phyloP scores from a whole-genome alignment of 257 asterid species.

The Penstemon davidsonii region DNA sequence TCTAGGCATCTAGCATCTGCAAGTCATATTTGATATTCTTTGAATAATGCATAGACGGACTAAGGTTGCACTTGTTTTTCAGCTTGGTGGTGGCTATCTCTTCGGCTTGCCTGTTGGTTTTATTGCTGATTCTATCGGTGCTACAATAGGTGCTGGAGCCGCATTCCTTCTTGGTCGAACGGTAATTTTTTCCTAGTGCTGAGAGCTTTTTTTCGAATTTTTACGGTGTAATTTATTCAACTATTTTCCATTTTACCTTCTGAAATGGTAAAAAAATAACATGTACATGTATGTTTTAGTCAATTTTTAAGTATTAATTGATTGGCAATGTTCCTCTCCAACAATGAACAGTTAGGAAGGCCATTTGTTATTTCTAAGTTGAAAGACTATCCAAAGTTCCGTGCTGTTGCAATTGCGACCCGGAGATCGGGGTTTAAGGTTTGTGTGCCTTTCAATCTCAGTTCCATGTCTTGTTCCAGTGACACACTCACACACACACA shows the following conservation, averaged over 20 bases:
- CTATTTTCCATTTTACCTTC: slow-evolving; percentile 1
- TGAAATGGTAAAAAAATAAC: not conserved
- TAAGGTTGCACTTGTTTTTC: slow-evolving; percentile 31
- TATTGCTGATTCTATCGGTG: slow-evolving; percentile 93
- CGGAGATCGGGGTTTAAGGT: slow-evolving; percentile 94
- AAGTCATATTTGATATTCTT: not conserved
- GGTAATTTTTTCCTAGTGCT: slow-evolving; percentile 42
- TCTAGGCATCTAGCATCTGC: not conserved
- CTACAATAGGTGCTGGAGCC: slow-evolving; percentile 90
- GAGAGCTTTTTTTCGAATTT: slow-evolving; percentile 2
- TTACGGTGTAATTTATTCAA: not conserved
- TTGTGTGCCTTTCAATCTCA: slow-evolving; percentile 19
- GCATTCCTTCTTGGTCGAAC: slow-evolving; percentile 98
- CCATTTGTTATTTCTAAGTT: slow-evolving; percentile 87
- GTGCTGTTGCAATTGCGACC: slow-evolving; percentile 84
- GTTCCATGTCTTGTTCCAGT: slow-evolving; percentile 4
- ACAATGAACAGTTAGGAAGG: slow-evolving; percentile 71
- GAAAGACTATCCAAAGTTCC: slow-evolving; percentile 89
- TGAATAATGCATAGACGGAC: slow-evolving; percentile 16
- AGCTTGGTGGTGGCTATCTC: slow-evolving; percentile 99
- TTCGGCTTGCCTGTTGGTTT: slow-evolving; percentile 97
- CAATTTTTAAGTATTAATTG: slow-evolving; percentile 4
- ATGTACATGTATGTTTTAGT: not conserved
- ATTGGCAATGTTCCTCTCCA: slow-evolving; percentile 16
- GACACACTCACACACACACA: not conserved